Conservation (phyloP, 2,329 filamentous ascomycete species). For the Trichothecium sympodiale region DNA sequence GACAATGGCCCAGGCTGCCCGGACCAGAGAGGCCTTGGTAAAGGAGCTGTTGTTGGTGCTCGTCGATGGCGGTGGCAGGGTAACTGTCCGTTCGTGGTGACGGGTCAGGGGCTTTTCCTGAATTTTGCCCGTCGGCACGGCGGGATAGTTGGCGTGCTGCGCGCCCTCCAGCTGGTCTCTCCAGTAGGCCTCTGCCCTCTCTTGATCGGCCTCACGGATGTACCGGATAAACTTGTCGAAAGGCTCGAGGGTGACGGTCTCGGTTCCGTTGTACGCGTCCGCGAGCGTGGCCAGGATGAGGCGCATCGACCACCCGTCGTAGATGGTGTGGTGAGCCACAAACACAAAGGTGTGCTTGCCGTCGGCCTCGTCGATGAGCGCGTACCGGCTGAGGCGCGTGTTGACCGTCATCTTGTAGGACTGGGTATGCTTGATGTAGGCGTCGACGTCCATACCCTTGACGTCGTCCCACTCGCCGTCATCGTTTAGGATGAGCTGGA, state of each 20-base stretch:
- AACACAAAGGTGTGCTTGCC: slow-evolving; percentile 5
- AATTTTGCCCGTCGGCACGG: no score
- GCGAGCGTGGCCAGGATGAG: slow-evolving; percentile 1
- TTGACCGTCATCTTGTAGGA: neutral
- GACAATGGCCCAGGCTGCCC: neutral
- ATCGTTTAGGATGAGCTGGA: slow-evolving; percentile 1
- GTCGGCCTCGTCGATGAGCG: neutral
- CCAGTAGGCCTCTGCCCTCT: neutral
- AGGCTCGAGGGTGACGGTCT: neutral
- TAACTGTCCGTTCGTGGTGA: no score
- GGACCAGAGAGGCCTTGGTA: neutral
- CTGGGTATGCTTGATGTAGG: neutral
- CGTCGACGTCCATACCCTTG: neutral
- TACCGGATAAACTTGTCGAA: slow-evolving; percentile 1
- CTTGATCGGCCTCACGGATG: neutral
- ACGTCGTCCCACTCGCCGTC: neutral
- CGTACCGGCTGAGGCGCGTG: neutral
- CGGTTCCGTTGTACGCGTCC: slow-evolving; percentile 6
- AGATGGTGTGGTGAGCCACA: slow-evolving; percentile 9
- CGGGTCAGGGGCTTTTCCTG: no score
- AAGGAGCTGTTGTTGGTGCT: slow-evolving; percentile 27
- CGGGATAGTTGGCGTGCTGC: neutral
- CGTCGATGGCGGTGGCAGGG: no score
- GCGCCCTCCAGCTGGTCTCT: neutral
- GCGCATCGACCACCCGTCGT: slow-evolving; percentile 8